Percentiles rank a stretch among this genome's conserved stretches.
Evolutionary conservation across 805 yeast genomes (phyloP).

Genomic region (Hanseniaspora pseudoguilliermondii): DNA sequence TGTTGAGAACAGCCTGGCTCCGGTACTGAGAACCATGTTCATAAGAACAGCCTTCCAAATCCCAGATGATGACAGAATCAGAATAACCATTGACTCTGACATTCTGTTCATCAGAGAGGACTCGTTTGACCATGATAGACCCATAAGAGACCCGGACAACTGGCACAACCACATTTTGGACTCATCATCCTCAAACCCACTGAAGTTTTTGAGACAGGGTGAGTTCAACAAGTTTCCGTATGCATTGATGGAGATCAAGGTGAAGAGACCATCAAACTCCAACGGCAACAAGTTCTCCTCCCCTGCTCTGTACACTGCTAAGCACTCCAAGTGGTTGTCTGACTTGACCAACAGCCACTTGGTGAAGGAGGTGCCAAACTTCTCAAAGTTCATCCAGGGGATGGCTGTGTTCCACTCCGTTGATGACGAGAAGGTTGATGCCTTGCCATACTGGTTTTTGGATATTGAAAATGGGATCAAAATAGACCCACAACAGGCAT

Average conservation of each 20-base stretch:
- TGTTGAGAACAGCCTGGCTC: conserved; percentile 55
- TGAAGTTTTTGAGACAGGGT: conserved; percentile 66
- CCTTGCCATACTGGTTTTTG: conserved; percentile 88
- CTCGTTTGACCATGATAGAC: conserved; percentile 67
- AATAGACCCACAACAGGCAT: conserved; percentile 66
- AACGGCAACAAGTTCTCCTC: conserved; percentile 28
- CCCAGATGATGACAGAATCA: conserved; percentile 89
- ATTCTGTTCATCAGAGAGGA: conserved; percentile 82
- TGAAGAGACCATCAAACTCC: conserved; percentile 32
- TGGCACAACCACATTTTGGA: conserved; percentile 95
- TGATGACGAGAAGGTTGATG: conserved; percentile 70
- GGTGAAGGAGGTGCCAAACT: conserved; percentile 87
- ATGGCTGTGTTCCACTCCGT: conserved; percentile 77
- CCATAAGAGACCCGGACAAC: conserved; percentile 72
- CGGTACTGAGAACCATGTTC: conserved; percentile 73
- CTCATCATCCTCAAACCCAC: conserved; percentile 55
- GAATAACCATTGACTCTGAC: conserved; percentile 84
- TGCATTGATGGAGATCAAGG: conserved; percentile 76
- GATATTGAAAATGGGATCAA: conserved; percentile 72
- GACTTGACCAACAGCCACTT: conserved; percentile 73
- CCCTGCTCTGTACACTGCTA: conserved; percentile 25
- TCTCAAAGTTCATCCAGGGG: conserved; percentile 88
- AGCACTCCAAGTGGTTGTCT: conserved; percentile 62
- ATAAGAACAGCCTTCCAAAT: conserved; percentile 94
- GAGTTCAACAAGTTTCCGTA: conserved; percentile 76